Evolutionary conservation across 306 rosid species (phyloP).

Genomic region (Herpetospermum pedunculosum): DNA sequence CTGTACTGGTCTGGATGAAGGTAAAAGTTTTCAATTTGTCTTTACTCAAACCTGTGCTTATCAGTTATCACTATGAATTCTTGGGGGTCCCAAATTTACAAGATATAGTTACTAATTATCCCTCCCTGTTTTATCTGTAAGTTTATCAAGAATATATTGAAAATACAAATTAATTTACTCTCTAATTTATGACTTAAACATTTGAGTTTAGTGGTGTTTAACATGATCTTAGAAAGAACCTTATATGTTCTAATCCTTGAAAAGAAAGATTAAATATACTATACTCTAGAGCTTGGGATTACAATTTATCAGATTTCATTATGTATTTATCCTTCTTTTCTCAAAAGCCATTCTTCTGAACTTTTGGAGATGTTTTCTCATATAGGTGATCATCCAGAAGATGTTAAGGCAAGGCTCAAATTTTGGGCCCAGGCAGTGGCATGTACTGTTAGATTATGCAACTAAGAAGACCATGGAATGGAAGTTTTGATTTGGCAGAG

Average conservation of each 20-base stretch:
- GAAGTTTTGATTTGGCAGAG: not conserved
- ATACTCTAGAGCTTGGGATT: not conserved
- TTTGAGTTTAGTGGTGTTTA: too few species aligned
- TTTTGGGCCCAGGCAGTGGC: slow-evolving; percentile 95
- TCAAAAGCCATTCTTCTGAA: not conserved
- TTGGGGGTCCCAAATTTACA: not conserved
- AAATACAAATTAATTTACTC: not conserved
- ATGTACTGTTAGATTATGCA: slow-evolving; percentile 75
- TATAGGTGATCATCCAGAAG: slow-evolving; percentile 82
- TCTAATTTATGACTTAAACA: not conserved
- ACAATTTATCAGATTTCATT: not conserved
- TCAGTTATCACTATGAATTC: not conserved
- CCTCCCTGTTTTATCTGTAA: not conserved
- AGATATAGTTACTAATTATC: not conserved
- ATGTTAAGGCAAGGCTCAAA: slow-evolving; percentile 88
- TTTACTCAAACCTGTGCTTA: not conserved
- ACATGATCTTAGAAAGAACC: too few species aligned
- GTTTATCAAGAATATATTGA: not conserved
- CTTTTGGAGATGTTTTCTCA: not conserved
- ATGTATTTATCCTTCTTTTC: not conserved
- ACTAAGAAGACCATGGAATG: slow-evolving; percentile 14
- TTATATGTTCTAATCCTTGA: too few species aligned
- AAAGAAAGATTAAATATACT: too few species aligned
- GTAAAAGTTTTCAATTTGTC: not conserved
- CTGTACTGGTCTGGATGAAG: not conserved